These are phyloP conservation scores for Davidsoniella eucalypti DNA, from an alignment of 2,329 filamentous ascomycete genomes.

Conservation along the genomic window DNA sequence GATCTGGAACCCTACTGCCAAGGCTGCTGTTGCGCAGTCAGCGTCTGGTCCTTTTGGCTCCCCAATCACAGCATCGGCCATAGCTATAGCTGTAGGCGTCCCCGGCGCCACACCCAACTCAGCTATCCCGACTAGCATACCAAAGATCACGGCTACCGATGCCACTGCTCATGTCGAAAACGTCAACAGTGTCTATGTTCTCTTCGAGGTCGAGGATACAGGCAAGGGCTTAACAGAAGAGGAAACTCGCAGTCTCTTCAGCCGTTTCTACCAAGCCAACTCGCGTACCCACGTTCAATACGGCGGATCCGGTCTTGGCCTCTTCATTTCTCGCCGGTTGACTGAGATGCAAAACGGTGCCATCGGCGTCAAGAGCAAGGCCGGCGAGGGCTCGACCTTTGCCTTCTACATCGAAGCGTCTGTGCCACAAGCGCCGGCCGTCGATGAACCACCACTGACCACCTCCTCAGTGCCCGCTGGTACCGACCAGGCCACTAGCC, in stretches of 20 bases:
- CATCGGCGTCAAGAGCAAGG: conserved; percentile 55
- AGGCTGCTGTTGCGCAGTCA: not conserved
- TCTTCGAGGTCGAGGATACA: conserved; percentile 61
- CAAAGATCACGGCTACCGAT: not conserved
- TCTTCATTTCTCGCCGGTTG: conserved; percentile 66
- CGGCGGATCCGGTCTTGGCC: conserved; percentile 59
- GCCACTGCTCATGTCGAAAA: not conserved
- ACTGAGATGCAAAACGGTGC: conserved; percentile 67
- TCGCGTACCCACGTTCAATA: conserved; percentile 64
- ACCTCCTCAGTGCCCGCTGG: conserved; percentile 18
- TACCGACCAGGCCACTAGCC: not conserved
- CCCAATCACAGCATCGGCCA: no score
- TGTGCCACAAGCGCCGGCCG: conserved; percentile 24
- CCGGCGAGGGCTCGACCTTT: conserved; percentile 57
- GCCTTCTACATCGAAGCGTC: conserved; percentile 55
- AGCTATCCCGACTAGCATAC: not conserved
- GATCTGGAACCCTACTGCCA: conserved; percentile 23
- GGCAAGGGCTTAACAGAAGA: conserved; percentile 55
- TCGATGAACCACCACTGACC: conserved; percentile 24
- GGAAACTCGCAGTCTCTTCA: conserved; percentile 60
- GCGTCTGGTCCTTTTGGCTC: no score
- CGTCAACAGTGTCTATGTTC: conserved; percentile 36
- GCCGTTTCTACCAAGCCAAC: conserved; percentile 63
- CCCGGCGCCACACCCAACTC: not conserved
- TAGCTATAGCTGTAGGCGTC: not conserved